A percentile compares a stretch with the other conserved stretches of the same genome.
phyloP scores from a whole-genome alignment of 495 filamentous ascomycete species.

The Aspergillus heteromorphus region DNA sequence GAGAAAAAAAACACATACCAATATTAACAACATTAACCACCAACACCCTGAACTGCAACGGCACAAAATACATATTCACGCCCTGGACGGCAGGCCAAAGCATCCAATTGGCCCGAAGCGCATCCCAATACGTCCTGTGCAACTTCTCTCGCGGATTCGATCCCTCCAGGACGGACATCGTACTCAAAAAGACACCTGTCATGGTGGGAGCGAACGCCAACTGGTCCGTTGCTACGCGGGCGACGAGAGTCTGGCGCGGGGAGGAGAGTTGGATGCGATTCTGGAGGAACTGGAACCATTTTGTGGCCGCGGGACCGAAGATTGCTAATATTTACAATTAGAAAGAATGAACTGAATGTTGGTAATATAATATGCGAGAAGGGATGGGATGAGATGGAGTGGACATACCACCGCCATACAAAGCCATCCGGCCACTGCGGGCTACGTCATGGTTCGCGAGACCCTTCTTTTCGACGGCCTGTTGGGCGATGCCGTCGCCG shows the following conservation, averaged over 20 bases:
- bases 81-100: slow-evolving; percentile 82
- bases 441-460: slow-evolving; percentile 4
- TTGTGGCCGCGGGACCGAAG: slow-evolving; percentile 76
- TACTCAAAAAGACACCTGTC: slow-evolving; percentile 66
- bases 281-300: slow-evolving; percentile 71
- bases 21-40: slow-evolving; percentile 72
- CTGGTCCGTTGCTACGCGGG: slow-evolving; percentile 73
- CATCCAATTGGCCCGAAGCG: slow-evolving; percentile 69
- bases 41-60: slow-evolving; percentile 68
- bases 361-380: neutral
- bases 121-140: slow-evolving; percentile 51
- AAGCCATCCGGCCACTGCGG: slow-evolving; percentile 7
- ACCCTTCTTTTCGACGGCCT: slow-evolving; percentile 5
- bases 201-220: slow-evolving; percentile 68
- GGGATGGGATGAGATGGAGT: neutral
- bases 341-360: neutral
- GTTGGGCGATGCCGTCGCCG: slow-evolving; percentile 7
- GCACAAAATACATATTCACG: slow-evolving; percentile 75
- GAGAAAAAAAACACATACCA: slow-evolving; percentile 27
- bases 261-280: slow-evolving; percentile 40
- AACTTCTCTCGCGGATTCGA: slow-evolving; percentile 57
- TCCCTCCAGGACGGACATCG: slow-evolving; percentile 74
- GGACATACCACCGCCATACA: slow-evolving; percentile 9
- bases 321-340: slow-evolving; percentile 42
- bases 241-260: slow-evolving; percentile 15